These are phyloP conservation scores for Alternaria brassicae DNA, from an alignment of 2,329 filamentous ascomycete species.

Conservation along the genomic window DNA sequence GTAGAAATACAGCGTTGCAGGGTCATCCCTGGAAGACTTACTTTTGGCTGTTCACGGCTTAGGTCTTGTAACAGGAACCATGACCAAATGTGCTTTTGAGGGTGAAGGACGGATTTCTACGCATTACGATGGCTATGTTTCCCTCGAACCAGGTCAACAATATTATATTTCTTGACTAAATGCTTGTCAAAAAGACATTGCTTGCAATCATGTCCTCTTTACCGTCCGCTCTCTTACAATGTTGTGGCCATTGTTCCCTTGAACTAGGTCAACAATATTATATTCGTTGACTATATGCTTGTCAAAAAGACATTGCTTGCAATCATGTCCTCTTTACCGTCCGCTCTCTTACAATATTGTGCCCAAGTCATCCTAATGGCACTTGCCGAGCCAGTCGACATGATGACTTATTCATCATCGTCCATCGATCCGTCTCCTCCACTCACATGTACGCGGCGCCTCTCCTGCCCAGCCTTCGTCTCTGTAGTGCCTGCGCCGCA, in stretches of 20 bases:
- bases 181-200: background rate
- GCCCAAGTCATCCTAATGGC: background rate
- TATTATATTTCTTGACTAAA: background rate
- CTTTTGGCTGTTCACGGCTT: background rate
- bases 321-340: background rate
- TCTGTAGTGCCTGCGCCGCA: conserved; percentile 38
- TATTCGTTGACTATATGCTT: background rate
- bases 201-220: background rate
- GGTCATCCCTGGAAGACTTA: background rate
- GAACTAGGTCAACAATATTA: background rate
- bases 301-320: too few species aligned
- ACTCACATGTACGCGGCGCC: conserved; percentile 32
- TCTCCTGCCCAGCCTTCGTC: conserved; percentile 28
- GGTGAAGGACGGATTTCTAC: background rate
- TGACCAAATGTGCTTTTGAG: background rate
- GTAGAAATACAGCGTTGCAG: background rate
- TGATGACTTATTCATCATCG: background rate
- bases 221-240: background rate
- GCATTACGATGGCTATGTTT: background rate
- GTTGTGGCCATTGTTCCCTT: background rate
- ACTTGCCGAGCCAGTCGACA: background rate
- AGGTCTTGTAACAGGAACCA: background rate
- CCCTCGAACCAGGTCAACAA: background rate
- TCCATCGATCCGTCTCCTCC: too few species aligned
- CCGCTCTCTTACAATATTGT: background rate